Percentiles rank a stretch among this genome's conserved stretches.
These are phyloP conservation scores for Boletus sp. DNA, from an alignment of 768 basidiomycete genomes.

Conservation along the genomic window DNA sequence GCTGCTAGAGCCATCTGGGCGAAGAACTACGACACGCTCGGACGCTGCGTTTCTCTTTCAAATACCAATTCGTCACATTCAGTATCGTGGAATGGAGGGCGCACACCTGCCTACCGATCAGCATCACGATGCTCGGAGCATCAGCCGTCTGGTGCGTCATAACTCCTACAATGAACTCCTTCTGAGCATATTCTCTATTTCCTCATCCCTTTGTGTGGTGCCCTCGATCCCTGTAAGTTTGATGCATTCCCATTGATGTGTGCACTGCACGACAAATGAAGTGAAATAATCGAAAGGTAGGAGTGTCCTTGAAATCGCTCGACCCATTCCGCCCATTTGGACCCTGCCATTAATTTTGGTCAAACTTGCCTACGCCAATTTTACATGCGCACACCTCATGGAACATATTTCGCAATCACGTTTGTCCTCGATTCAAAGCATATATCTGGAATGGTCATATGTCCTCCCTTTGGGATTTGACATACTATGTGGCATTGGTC, in stretches of 20 bases:
- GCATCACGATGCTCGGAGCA: slow-evolving; percentile 10
- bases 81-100: neutral
- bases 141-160: slow-evolving; percentile 4
- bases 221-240: neutral
- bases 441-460: neutral
- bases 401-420: neutral
- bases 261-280: neutral
- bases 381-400: slow-evolving; percentile 13
- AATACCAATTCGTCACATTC: slow-evolving; percentile 2
- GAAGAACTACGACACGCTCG: neutral
- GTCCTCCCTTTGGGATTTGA: neutral
- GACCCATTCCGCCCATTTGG: neutral
- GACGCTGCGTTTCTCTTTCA: slow-evolving; percentile 1
- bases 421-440: slow-evolving; percentile 1
- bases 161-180: neutral
- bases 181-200: neutral
- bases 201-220: neutral
- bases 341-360: neutral
- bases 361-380: neutral
- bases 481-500: neutral
- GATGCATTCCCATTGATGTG: neutral
- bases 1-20: neutral
- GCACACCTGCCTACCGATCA: neutral
- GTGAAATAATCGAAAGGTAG: neutral
- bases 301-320: neutral